Evolutionary conservation across 495 filamentous ascomycete genomes (phyloP).

Genomic region (Staphylotrichum longicolle): DNA sequence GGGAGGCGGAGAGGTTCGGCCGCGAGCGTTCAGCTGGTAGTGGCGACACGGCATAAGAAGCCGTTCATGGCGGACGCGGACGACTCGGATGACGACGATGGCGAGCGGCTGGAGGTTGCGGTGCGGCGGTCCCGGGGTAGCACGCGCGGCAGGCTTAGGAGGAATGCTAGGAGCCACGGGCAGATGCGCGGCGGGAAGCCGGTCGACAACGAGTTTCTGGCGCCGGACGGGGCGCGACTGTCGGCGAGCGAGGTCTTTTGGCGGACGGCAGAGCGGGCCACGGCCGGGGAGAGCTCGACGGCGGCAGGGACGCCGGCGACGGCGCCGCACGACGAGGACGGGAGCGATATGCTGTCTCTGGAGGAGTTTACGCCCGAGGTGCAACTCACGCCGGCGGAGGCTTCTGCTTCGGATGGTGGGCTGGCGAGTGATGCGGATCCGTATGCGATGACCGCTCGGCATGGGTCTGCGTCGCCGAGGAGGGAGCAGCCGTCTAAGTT

Average conservation of each 20-base stretch:
- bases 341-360: neutral
- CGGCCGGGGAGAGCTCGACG: neutral
- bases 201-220: slow-evolving; percentile 20
- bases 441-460: neutral
- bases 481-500: neutral
- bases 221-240: neutral
- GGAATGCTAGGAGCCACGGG: slow-evolving; percentile 29
- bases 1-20: slow-evolving; percentile 30
- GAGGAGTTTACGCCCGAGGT: neutral
- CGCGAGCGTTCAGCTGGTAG: slow-evolving; percentile 32
- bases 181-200: slow-evolving; percentile 24
- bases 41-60: slow-evolving; percentile 24
- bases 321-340: neutral
- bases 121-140: slow-evolving; percentile 10
- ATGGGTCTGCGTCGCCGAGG: neutral
- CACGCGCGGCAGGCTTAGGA: neutral
- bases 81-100: slow-evolving; percentile 35
- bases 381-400: slow-evolving; percentile 10
- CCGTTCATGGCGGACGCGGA: slow-evolving; percentile 21
- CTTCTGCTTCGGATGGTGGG: slow-evolving; percentile 16
- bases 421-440: slow-evolving; percentile 10
- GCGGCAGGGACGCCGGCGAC: neutral
- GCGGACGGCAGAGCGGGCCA: neutral
- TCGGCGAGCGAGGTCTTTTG: neutral
- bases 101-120: slow-evolving; percentile 42